Evolutionary conservation across 495 filamentous ascomycete species (phyloP).

Genomic region (Penicilliopsis zonata): DNA sequence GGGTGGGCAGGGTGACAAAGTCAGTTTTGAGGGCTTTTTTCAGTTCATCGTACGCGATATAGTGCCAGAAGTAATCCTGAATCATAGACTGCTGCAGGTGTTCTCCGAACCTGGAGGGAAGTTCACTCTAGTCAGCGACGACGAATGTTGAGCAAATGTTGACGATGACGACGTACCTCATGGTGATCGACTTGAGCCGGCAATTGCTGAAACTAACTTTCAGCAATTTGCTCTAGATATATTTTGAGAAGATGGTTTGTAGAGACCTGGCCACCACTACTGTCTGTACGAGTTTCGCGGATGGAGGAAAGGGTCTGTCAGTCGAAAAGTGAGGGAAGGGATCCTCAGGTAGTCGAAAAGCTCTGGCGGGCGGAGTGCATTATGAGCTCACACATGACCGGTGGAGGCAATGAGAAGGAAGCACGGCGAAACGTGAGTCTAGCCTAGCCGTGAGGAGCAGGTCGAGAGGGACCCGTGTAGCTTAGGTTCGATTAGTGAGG

Average conservation of each 20-base stretch:
- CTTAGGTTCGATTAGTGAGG: too few relatives aligned
- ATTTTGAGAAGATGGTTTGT: not conserved
- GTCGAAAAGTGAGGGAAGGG: not conserved
- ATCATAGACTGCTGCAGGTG: conserved; percentile 88
- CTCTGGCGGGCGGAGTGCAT: not conserved
- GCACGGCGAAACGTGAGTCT: too few relatives aligned
- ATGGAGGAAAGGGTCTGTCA: not conserved
- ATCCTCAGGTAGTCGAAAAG: too few relatives aligned
- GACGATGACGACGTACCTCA: conserved; percentile 12
- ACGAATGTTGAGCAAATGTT: not conserved
- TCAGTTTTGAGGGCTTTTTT: conserved; percentile 75
- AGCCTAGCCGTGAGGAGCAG: too few relatives aligned
- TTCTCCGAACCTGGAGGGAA: conserved; percentile 77
- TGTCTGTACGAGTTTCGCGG: too few relatives aligned
- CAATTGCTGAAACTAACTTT: not conserved
- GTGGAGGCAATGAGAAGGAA: too few relatives aligned
- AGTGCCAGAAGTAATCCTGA: conserved; percentile 91
- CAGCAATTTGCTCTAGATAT: not conserved
- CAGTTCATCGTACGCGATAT: conserved; percentile 92
- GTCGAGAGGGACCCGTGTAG: too few relatives aligned
- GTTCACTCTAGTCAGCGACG: conserved; percentile 4
- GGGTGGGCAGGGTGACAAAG: conserved; percentile 42
- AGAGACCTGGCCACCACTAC: too few relatives aligned
- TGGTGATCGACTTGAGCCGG: conserved; percentile 6
- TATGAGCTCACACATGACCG: too few relatives aligned